A percentile compares a stretch with the other conserved stretches of the same genome.
Evolutionary conservation across 441 rosid species (phyloP).

Genomic region (Capsella rubella): DNA sequence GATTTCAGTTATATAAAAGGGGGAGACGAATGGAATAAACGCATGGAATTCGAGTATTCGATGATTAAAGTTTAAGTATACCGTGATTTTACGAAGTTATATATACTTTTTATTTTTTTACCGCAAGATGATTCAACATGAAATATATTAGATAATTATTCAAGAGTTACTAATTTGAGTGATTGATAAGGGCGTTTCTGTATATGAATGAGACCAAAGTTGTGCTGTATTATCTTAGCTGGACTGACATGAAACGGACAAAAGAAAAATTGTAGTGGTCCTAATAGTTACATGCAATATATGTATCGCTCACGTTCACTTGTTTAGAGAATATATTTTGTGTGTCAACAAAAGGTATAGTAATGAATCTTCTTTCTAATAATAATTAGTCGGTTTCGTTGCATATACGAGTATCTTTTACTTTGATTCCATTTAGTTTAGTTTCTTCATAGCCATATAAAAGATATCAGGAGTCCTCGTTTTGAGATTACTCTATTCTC

Average conservation of each 20-base stretch:
- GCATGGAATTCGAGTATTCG: background rate
- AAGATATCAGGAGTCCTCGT: background rate
- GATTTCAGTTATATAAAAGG: background rate
- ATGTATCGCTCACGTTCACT: conserved; percentile 32
- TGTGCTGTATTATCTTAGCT: conserved; percentile 43
- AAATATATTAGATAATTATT: conserved; percentile 10
- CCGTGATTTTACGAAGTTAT: background rate
- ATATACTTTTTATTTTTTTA: background rate
- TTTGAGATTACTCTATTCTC: background rate
- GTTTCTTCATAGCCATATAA: background rate
- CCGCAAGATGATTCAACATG: background rate
- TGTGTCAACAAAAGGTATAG: conserved; percentile 35
- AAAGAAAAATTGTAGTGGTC: conserved; percentile 34
- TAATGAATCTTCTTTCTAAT: conserved; percentile 13
- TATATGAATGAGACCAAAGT: conserved; percentile 35
- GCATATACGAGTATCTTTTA: conserved; percentile 28
- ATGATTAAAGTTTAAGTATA: background rate
- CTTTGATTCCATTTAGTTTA: conserved; percentile 11
- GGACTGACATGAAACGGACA: conserved; percentile 34
- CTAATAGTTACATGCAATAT: background rate
- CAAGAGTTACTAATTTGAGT: background rate
- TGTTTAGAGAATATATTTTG: conserved; percentile 19
- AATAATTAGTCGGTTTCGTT: background rate
- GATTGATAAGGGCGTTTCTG: conserved; percentile 35
- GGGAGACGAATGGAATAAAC: conserved; percentile 1